phyloP scores from a whole-genome alignment of 2,329 filamentous ascomycete genomes.

The Albifimbria verrucaria region DNA sequence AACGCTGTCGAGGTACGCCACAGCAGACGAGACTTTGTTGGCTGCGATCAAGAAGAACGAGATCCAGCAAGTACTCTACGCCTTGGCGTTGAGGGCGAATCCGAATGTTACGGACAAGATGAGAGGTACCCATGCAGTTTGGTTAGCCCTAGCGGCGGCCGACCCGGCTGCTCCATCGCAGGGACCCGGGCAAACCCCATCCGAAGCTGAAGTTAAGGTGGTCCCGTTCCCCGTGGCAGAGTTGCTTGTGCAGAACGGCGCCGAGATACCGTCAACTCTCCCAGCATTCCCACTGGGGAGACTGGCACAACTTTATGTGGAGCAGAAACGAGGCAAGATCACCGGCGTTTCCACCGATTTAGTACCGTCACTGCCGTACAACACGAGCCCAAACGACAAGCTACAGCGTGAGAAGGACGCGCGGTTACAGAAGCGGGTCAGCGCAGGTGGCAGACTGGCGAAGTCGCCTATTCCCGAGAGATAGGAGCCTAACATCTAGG shows the following conservation, averaged over 20 bases:
- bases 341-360: constrained; percentile 52
- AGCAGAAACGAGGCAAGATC: constrained; percentile 62
- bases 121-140: constrained; percentile 83
- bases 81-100: constrained; percentile 79
- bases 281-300: constrained; percentile 82
- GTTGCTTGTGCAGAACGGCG: constrained; percentile 88
- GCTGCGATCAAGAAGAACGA: constrained; percentile 96
- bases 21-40: constrained; percentile 82
- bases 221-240: constrained; percentile 86
- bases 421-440: constrained; percentile 74
- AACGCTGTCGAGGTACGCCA: constrained; percentile 71
- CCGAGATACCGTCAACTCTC: constrained; percentile 72
- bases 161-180: constrained; percentile 78
- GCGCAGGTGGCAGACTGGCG: constrained; percentile 70
- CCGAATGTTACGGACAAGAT: constrained; percentile 85
- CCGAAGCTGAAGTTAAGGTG: constrained; percentile 46
- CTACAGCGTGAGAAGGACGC: constrained; percentile 62
- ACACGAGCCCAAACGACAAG: constrained; percentile 41
- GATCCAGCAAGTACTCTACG: constrained; percentile 88
- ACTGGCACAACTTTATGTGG: constrained; percentile 78
- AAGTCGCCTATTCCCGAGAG: constrained; percentile 61
- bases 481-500: constrained; percentile 44
- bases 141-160: constrained; percentile 85
- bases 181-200: constrained; percentile 37
- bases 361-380: constrained; percentile 56